Evolutionary conservation across 2,329 filamentous ascomycete genomes (phyloP), one percentile per base, ranked within the genome.

Genomic region (Pseudocercospora musae): DNA sequence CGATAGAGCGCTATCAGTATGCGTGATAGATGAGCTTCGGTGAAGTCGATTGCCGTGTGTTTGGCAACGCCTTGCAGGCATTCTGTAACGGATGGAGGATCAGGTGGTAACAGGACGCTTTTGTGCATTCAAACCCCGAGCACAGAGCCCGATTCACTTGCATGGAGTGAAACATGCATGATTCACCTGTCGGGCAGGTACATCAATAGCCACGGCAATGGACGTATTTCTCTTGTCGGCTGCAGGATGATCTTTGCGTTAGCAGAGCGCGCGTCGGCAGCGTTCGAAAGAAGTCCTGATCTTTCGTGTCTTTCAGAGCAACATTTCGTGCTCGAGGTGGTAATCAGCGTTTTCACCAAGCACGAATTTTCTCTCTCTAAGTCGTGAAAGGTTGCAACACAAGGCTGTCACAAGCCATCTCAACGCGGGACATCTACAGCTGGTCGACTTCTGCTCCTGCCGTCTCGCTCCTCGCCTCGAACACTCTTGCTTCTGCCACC

Each of bases 401-500:
- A 23, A 42, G 3, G 37, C n/a, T n/a, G n/a, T n/a, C n/a, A n/a
- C 3, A 42, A 21, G 18, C 2, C 37, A 40, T 23, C 18, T 37
- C 29, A 54, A 23, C 52, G 27, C 52, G 52, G 52, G 11, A 54
- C 52, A 25, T 54, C 31, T n/a, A 54, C 60, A 21, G 60, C 56
- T 23, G 60, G 60, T 23, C 56, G 60, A 62, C 62, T 63, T 23
- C 62, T 58, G 46, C 57, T 63, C 27, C 62, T 42, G 49, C 37
- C 57, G 18, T 58, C 54, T 37, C 53, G 40, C 44, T 57, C 7
- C n/a, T 55, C 48, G 18, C 52, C 52, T 23, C 52, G 8, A 8
- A 63, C 62, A 49, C 62, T 60, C 40, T 58, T 63, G 31, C 20
- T 60, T 31, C 62, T 57, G 10, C 52, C 29, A 20, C 58, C 58